Evolutionary conservation across 345 rosid genomes (phyloP).

Genomic region (Populus euphratica): DNA sequence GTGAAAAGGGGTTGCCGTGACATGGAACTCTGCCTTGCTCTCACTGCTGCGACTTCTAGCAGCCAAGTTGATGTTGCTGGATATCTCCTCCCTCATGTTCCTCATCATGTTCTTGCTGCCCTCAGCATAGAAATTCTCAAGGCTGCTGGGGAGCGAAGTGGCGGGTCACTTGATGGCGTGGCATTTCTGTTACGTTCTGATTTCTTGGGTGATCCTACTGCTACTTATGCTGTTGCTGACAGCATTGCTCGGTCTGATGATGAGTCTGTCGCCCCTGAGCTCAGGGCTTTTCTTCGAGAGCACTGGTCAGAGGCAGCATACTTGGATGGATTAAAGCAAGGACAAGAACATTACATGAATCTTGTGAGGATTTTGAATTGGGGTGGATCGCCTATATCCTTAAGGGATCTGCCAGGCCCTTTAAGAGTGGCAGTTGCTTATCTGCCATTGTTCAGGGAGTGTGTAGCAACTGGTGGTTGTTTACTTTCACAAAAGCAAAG

Average conservation of each 20-base stretch:
- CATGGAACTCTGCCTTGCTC: conserved; percentile 95
- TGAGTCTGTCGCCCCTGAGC: conserved; percentile 68
- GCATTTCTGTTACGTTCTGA: conserved; percentile 83
- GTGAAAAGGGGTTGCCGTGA: conserved; percentile 81
- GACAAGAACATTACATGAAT: conserved; percentile 63
- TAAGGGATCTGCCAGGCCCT: conserved; percentile 73
- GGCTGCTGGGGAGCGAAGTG: conserved; percentile 92
- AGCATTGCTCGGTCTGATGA: conserved; percentile 84
- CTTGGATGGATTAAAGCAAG: conserved; percentile 64
- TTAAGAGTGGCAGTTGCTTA: conserved; percentile 75
- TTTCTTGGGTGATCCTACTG: conserved; percentile 76
- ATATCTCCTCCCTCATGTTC: conserved; percentile 84
- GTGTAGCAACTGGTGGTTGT: conserved; percentile 51
- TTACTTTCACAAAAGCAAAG: conserved; percentile 71
- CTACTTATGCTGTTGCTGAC: conserved; percentile 82
- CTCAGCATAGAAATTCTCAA: conserved; percentile 89
- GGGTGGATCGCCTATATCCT: conserved; percentile 67
- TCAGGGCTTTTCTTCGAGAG: conserved; percentile 62
- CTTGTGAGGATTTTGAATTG: conserved; percentile 59
- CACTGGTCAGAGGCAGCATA: conserved; percentile 94
- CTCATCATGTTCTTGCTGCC: conserved; percentile 80
- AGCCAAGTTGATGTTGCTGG: conserved; percentile 82
- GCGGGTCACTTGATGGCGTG: conserved; percentile 87
- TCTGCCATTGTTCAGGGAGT: conserved; percentile 81
- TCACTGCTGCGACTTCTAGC: conserved; percentile 92